phyloP scores from a whole-genome alignment of 192 early-diverging fungal species.

The Obelidium mucronatum region DNA sequence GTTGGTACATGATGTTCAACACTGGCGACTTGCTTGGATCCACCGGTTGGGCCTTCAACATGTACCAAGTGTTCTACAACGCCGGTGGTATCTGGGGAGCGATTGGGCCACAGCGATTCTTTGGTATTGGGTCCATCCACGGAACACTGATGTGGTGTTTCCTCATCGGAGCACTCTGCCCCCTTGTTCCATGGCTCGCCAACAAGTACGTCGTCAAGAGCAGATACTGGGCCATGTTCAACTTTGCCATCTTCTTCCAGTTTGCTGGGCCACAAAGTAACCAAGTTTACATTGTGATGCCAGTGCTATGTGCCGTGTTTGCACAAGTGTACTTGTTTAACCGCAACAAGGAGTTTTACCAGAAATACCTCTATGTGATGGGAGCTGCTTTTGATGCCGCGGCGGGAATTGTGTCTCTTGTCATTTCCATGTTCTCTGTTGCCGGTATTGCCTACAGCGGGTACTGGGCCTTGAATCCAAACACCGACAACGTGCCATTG shows the following conservation, averaged over 20 bases:
- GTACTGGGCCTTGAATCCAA: conserved; percentile 10
- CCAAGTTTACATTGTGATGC: conserved; percentile 8
- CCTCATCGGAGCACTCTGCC: conserved; percentile 36
- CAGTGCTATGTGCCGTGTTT: background rate
- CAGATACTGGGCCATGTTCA: conserved; percentile 37
- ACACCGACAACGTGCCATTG: conserved; percentile 13
- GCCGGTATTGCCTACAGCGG: background rate
- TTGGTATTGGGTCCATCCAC: conserved; percentile 48
- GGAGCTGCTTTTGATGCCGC: conserved; percentile 63
- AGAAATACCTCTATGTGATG: conserved; percentile 63
- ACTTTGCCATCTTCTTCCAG: conserved; percentile 35
- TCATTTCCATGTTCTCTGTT: conserved; percentile 1
- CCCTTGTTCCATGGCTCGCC: conserved; percentile 43
- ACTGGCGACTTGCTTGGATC: background rate
- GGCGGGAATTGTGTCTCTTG: background rate
- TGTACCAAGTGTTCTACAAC: conserved; percentile 28
- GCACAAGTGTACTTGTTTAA: conserved; percentile 1
- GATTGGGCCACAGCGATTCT: conserved; percentile 70
- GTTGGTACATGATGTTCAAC: conserved; percentile 27
- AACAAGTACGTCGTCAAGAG: conserved; percentile 25
- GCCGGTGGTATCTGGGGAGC: conserved; percentile 54
- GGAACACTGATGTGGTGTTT: conserved; percentile 28
- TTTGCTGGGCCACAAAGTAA: background rate
- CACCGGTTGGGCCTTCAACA: background rate
- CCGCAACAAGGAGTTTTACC: conserved; percentile 28